phyloP scores from a whole-genome alignment of 768 basidiomycete species.

The Psilocybe sp. region DNA sequence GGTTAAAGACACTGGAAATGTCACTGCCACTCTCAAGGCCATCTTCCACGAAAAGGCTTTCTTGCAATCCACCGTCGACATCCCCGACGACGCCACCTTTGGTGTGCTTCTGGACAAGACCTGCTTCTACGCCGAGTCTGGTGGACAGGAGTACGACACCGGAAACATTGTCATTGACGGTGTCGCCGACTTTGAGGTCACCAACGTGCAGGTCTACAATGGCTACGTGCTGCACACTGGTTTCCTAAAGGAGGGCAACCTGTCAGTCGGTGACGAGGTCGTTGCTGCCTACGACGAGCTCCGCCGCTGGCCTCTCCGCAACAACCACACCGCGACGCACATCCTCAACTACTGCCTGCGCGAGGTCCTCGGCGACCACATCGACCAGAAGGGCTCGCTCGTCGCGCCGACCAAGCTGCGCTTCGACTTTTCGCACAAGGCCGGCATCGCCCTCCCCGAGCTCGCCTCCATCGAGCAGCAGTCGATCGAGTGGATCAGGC shows the following conservation, averaged over 20 bases:
- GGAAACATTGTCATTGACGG: constrained; percentile 94
- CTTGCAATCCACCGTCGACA: constrained; percentile 56
- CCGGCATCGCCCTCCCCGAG: constrained; percentile 74
- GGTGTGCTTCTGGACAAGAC: constrained; percentile 90
- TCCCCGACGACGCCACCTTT: constrained; percentile 68
- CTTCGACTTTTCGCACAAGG: constrained; percentile 98
- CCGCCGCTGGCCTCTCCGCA: constrained; percentile 92
- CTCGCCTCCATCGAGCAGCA: constrained; percentile 80
- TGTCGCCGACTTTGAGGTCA: constrained; percentile 88
- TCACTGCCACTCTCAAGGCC: constrained; percentile 71
- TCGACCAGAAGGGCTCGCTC: constrained; percentile 97
- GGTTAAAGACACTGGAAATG: constrained; percentile 68
- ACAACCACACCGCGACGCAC: constrained; percentile 98
- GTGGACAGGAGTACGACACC: constrained; percentile 96
- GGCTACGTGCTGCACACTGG: constrained; percentile 97
- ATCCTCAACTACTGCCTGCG: constrained; percentile 94
- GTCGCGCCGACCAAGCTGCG: constrained; percentile 95
- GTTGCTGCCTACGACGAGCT: constrained; percentile 94
- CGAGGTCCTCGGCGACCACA: constrained; percentile 93
- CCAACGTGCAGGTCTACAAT: constrained; percentile 90
- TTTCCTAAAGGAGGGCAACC: constrained; percentile 80
- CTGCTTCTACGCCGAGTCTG: constrained; percentile 96
- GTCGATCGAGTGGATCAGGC: constrained; percentile 86
- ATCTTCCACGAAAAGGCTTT: constrained; percentile 85
- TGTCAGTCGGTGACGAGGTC: constrained; percentile 78